phyloP scores from a whole-genome alignment of 176 grass and related monocot genomes.

The Melocanna baccifera region DNA sequence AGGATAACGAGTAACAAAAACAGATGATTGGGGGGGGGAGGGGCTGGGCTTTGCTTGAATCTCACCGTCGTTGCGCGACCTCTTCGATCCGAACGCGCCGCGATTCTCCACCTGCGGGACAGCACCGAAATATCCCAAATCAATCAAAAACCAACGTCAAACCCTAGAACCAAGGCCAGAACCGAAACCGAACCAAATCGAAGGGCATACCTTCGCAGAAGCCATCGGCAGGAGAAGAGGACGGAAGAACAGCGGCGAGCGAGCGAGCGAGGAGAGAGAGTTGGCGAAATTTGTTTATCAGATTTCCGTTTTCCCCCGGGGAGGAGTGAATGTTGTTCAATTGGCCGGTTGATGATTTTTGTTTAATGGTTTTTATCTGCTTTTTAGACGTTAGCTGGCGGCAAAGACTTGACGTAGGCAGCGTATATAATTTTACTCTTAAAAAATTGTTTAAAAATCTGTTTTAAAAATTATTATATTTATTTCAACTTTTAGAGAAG shows the following conservation, averaged over 20 bases:
- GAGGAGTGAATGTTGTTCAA: background rate
- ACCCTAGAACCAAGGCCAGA: background rate
- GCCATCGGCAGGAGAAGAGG: constrained; percentile 39
- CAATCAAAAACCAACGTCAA: constrained; percentile 9
- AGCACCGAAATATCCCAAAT: constrained; percentile 28
- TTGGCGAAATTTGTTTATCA: background rate
- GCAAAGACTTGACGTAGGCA: no score
- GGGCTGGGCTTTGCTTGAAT: background rate
- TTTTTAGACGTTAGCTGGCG: no score
- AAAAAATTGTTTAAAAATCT: no score
- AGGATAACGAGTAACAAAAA: background rate
- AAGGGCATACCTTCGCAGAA: constrained; percentile 48
- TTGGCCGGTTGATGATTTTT: no score
- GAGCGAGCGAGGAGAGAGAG: background rate
- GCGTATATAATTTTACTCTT: no score
- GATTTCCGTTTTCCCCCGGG: background rate
- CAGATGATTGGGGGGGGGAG: background rate
- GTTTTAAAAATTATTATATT: no score
- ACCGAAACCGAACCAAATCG: background rate
- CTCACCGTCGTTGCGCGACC: constrained; percentile 85
- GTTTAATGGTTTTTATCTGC: no score
- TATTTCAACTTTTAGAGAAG: no score
- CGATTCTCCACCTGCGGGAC: constrained; percentile 63
- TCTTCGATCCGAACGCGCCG: constrained; percentile 73
- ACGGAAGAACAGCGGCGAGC: background rate